These are phyloP conservation scores for Phytopythium kandeliae DNA, from an alignment of 352 stramenopile species.

Conservation along the genomic window DNA sequence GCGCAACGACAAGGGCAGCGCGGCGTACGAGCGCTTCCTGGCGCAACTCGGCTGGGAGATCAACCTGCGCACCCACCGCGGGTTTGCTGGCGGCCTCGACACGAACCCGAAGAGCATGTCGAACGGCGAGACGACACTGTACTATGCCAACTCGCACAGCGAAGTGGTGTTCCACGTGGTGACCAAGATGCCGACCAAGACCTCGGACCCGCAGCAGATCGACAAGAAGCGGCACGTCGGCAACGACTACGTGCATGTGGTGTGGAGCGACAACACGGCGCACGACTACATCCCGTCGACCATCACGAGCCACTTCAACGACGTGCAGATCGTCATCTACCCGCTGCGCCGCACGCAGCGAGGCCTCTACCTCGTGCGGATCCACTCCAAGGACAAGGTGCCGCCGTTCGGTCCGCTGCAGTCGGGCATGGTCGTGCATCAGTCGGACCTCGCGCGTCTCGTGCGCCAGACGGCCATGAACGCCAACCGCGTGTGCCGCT, in stretches of 20 bases:
- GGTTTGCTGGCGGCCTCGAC: conserved; percentile 74
- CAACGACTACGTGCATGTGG: conserved; percentile 85
- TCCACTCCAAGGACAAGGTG: conserved; percentile 81
- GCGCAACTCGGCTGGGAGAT: conserved; percentile 78
- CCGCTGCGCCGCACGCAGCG: conserved; percentile 54
- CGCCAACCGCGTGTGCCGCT: conserved; percentile 81
- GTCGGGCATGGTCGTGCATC: conserved; percentile 79
- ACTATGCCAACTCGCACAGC: conserved; percentile 77
- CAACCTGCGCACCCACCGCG: conserved; percentile 53
- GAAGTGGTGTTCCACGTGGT: conserved; percentile 88
- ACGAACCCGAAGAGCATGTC: conserved; percentile 77
- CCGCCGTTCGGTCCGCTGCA: conserved; percentile 74
- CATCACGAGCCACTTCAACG: conserved; percentile 88
- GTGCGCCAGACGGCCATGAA: conserved; percentile 87
- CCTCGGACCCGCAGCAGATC: conserved; percentile 76
- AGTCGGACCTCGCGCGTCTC: conserved; percentile 57
- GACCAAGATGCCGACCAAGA: conserved; percentile 84
- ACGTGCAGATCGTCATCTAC: conserved; percentile 85
- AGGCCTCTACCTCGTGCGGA: conserved; percentile 70
- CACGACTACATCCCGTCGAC: conserved; percentile 78
- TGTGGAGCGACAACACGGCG: conserved; percentile 80
- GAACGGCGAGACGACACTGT: conserved; percentile 65
- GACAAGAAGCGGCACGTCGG: conserved; percentile 88
- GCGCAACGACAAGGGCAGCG: conserved; percentile 63
- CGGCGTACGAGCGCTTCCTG: conserved; percentile 64